These are phyloP conservation scores for Andrographis paniculata DNA, from an alignment of 305 asterid genomes.

Conservation along the genomic window DNA sequence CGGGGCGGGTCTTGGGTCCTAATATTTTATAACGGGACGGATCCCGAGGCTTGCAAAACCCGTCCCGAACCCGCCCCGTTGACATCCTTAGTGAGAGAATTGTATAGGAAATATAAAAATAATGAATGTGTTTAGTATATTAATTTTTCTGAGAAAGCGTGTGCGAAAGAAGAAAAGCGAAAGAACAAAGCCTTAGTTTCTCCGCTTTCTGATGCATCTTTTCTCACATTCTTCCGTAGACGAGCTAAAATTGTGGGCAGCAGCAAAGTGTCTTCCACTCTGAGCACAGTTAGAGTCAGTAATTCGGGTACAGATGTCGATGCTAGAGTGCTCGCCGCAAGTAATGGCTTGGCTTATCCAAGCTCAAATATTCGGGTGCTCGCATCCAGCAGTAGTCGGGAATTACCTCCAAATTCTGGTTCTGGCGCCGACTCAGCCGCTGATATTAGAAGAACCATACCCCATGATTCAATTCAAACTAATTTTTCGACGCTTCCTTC, in stretches of 20 bases:
- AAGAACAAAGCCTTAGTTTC: no score
- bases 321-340: slow-evolving; percentile 26
- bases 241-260: slow-evolving; percentile 64
- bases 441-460: slow-evolving; percentile 24
- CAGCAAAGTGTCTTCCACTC: slow-evolving; percentile 29
- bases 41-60: no score
- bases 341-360: slow-evolving; percentile 29
- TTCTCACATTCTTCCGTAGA: slow-evolving; percentile 36
- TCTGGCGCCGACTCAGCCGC: slow-evolving; percentile 20
- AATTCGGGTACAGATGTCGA: slow-evolving; percentile 24
- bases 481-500: slow-evolving; percentile 23
- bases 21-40: no score
- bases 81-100: no score
- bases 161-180: no score
- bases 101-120: no score
- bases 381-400: slow-evolving; percentile 21
- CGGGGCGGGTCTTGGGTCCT: no score
- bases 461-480: slow-evolving; percentile 25
- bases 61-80: no score
- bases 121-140: no score
- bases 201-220: slow-evolving; percentile 14
- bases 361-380: slow-evolving; percentile 23
- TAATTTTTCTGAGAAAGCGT: no score
- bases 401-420: slow-evolving; percentile 23
- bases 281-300: slow-evolving; percentile 28